Conservation (phyloP, 2,329 filamentous ascomycete species). For the Chaetomiaceae sp. region DNA sequence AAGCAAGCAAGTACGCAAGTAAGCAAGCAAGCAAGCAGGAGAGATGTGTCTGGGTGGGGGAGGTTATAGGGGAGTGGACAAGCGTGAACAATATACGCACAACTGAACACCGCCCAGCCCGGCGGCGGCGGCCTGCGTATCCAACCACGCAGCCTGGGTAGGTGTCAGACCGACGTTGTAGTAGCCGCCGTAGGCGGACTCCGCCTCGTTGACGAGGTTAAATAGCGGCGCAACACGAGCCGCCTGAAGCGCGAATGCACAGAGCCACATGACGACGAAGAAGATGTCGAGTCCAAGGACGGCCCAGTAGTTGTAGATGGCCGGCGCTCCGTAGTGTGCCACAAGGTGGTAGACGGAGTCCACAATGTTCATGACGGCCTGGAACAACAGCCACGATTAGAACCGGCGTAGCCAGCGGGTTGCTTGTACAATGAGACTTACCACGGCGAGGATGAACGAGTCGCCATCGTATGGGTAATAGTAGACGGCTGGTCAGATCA, state of each 20-base stretch:
- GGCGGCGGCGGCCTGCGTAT: slow-evolving; percentile 31
- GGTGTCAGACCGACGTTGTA: neutral
- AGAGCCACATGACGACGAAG: slow-evolving; percentile 48
- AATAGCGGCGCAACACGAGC: slow-evolving; percentile 29
- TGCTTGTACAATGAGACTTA: slow-evolving; percentile 31
- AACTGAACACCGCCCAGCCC: slow-evolving; percentile 39
- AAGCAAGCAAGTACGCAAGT: too few species aligned
- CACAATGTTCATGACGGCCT: slow-evolving; percentile 41
- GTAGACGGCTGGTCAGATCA: neutral
- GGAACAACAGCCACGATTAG: too few species aligned
- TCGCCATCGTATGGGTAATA: slow-evolving; percentile 32
- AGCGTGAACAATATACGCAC: too few species aligned
- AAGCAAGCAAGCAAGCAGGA: too few species aligned
- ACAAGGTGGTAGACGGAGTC: slow-evolving; percentile 42
- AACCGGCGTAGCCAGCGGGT: too few species aligned
- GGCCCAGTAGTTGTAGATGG: slow-evolving; percentile 48
- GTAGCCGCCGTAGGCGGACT: too few species aligned
- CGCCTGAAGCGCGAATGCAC: slow-evolving; percentile 38
- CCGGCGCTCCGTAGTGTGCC: slow-evolving; percentile 35
- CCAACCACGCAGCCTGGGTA: slow-evolving; percentile 6
- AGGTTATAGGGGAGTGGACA: too few species aligned
- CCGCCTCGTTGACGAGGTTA: slow-evolving; percentile 7
- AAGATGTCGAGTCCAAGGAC: slow-evolving; percentile 46
- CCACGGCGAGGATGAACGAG: slow-evolving; percentile 34
- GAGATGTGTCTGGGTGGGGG: too few species aligned